phyloP scores from a whole-genome alignment of 441 rosid species.

The Mallotus japonicus region DNA sequence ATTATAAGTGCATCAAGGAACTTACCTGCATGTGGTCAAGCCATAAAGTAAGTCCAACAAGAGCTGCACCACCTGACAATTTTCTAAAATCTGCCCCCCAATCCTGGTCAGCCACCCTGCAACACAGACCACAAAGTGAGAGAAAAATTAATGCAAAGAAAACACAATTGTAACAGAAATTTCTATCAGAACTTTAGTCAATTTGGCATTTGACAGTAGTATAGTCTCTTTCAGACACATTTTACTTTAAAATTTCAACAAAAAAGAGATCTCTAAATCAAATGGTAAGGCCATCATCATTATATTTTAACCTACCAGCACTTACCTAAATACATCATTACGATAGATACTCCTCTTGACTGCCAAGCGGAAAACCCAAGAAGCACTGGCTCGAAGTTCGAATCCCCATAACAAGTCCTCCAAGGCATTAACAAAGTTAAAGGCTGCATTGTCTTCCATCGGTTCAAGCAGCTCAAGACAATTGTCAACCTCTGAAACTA shows the following conservation, averaged over 20 bases:
- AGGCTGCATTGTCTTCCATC: constrained; percentile 78
- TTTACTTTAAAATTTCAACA: constrained; percentile 1
- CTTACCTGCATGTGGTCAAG: constrained; percentile 95
- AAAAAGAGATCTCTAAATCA: too few species aligned
- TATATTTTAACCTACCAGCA: constrained; percentile 5
- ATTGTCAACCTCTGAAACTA: constrained; percentile 65
- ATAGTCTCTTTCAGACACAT: not conserved
- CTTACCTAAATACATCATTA: constrained; percentile 74
- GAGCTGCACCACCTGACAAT: constrained; percentile 94
- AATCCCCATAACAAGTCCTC: constrained; percentile 92
- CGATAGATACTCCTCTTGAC: constrained; percentile 69
- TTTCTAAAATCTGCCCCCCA: constrained; percentile 98
- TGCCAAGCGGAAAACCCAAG: constrained; percentile 86
- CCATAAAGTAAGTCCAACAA: constrained; percentile 92
- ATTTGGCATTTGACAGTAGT: not conserved
- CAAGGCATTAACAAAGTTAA: constrained; percentile 85
- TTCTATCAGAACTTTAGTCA: not conserved
- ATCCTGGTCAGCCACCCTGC: constrained; percentile 91
- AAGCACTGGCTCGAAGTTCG: constrained; percentile 89
- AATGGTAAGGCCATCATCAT: too few species aligned
- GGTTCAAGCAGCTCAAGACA: constrained; percentile 65
- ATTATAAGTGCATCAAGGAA: not conserved
- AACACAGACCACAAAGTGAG: constrained; percentile 25
- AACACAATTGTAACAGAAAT: constrained; percentile 1
- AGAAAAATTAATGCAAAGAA: constrained; percentile 12